Percentiles rank a stretch among this genome's conserved stretches.
Conservation (phyloP, 371 early-diverging fungal genomes). For the Batkoa obscura region DNA sequence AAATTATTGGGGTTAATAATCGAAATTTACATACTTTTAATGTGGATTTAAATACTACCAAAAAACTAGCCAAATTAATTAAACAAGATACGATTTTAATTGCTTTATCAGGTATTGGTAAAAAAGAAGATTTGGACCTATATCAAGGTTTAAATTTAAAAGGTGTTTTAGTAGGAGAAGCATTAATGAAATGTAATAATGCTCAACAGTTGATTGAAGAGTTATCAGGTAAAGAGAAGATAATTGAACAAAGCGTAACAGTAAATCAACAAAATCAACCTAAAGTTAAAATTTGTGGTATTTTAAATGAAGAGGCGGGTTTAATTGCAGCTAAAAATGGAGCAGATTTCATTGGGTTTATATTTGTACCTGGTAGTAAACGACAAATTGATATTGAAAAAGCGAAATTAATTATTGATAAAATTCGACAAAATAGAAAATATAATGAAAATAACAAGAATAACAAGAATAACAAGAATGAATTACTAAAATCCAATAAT, state of each 20-base stretch:
- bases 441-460: no score
- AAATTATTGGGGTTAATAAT: constrained; percentile 91
- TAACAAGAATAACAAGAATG: not conserved
- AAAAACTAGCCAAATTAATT: constrained; percentile 50
- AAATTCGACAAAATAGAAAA: constrained; percentile 17
- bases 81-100: constrained; percentile 49
- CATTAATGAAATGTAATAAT: constrained; percentile 75
- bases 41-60: constrained; percentile 76
- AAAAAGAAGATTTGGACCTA: constrained; percentile 57
- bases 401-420: constrained; percentile 39
- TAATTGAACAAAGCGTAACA: not conserved
- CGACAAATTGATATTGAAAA: constrained; percentile 34
- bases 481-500: constrained; percentile 5
- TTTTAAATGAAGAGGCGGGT: constrained; percentile 63
- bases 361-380: constrained; percentile 57
- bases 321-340: constrained; percentile 54
- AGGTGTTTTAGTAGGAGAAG: constrained; percentile 88
- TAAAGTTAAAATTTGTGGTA: constrained; percentile 82
- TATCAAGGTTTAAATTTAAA: constrained; percentile 53
- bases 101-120: constrained; percentile 79
- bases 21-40: constrained; percentile 88
- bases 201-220: constrained; percentile 48
- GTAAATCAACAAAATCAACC: constrained; percentile 7
- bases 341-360: constrained; percentile 77
- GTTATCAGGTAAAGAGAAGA: constrained; percentile 22